Conservation (phyloP, 257 asterid species). For the Nyctanthes arbortristis region DNA sequence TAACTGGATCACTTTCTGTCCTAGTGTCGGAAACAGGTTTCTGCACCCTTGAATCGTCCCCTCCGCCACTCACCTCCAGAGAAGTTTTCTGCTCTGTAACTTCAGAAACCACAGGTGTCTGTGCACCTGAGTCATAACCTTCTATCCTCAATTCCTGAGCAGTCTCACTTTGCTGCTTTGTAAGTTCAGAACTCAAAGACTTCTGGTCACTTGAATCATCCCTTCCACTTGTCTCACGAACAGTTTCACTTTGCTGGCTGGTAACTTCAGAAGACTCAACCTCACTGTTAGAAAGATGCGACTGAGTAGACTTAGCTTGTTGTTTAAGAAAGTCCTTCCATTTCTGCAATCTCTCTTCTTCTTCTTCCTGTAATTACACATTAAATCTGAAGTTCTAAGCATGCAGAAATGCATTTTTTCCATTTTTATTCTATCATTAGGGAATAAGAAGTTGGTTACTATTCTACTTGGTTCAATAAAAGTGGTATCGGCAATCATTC, state of each 20-base stretch:
- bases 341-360: conserved; percentile 73
- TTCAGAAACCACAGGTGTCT: conserved; percentile 33
- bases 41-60: conserved; percentile 34
- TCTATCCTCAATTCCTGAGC: conserved; percentile 23
- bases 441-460: neutral
- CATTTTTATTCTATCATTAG: neutral
- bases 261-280: conserved; percentile 35
- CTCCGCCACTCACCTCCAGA: conserved; percentile 42
- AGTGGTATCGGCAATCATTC: neutral
- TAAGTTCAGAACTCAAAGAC: conserved; percentile 5
- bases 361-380: conserved; percentile 70
- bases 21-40: conserved; percentile 30
- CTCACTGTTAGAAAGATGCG: conserved; percentile 33
- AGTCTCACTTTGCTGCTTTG: conserved; percentile 24
- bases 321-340: conserved; percentile 79
- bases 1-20: conserved; percentile 32
- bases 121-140: conserved; percentile 31
- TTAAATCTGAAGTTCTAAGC: conserved; percentile 14
- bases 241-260: conserved; percentile 29
- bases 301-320: conserved; percentile 41
- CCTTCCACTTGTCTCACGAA: conserved; percentile 21
- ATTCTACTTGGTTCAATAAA: neutral
- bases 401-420: neutral
- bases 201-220: conserved; percentile 14
- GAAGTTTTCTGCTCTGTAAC: conserved; percentile 27